Percentiles rank a stretch among this genome's conserved stretches.
Conservation (phyloP, 2,329 filamentous ascomycete species). For the Trichoderma lentiforme region DNA sequence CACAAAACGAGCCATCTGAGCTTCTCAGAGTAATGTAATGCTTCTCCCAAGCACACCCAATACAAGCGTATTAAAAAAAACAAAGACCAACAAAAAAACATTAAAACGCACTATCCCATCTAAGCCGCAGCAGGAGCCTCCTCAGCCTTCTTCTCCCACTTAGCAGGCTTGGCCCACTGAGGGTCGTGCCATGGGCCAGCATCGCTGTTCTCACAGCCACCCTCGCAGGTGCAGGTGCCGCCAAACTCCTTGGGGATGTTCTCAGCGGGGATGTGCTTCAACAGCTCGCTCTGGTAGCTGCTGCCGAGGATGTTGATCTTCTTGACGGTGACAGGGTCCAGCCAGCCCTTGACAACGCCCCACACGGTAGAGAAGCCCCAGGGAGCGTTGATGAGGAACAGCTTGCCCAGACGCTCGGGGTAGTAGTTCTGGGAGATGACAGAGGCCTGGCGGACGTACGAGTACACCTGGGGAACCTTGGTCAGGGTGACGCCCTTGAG, state of each 20-base stretch:
- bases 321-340: conserved; percentile 92
- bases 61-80: conserved; percentile 19
- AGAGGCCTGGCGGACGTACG: conserved; percentile 80
- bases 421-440: conserved; percentile 98
- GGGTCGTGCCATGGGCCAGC: conserved; percentile 82
- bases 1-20: conserved; percentile 5
- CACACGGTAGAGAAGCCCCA: conserved; percentile 93
- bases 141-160: conserved; percentile 56
- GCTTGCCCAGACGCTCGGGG: conserved; percentile 89
- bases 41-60: conserved; percentile 1
- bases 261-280: conserved; percentile 81
- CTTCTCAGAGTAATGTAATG: neutral
- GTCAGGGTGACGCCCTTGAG: conserved; percentile 86
- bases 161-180: conserved; percentile 62
- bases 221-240: conserved; percentile 75
- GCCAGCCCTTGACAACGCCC: conserved; percentile 83
- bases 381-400: conserved; percentile 97
- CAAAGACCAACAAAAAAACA: neutral
- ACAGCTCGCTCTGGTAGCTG: conserved; percentile 78
- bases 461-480: conserved; percentile 80
- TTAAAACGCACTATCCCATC: neutral
- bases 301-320: conserved; percentile 91
- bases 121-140: conserved; percentile 26
- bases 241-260: conserved; percentile 87
- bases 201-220: conserved; percentile 84